Percentiles rank a stretch among this genome's conserved stretches.
Evolutionary conservation across 2,329 filamentous ascomycete genomes (phyloP).

Genomic region (Coniochaeta sp.): DNA sequence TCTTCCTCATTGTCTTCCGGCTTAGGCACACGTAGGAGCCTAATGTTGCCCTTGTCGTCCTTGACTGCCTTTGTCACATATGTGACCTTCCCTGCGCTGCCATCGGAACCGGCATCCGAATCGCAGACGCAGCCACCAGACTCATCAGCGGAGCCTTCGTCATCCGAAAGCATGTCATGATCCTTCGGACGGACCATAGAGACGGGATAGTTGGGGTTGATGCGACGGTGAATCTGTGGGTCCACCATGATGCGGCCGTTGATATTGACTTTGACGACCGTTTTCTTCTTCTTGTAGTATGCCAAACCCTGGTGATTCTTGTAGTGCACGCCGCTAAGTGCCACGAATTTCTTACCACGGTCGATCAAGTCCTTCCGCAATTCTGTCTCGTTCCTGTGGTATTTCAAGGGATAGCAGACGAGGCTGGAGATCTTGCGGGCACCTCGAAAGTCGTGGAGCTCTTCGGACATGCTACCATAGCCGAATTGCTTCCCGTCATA

Average conservation of each 20-base stretch:
- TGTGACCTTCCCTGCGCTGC: conserved; percentile 32
- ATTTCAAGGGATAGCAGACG: conserved; percentile 68
- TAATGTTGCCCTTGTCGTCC: conserved; percentile 30
- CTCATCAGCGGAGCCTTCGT: too few relatives aligned
- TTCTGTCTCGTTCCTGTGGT: conserved; percentile 64
- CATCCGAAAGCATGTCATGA: conserved; percentile 47
- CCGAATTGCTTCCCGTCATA: conserved; percentile 85
- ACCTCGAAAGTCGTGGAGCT: conserved; percentile 71
- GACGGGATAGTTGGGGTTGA: conserved; percentile 80
- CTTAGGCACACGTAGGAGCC: conserved; percentile 18
- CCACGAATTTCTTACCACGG: conserved; percentile 77
- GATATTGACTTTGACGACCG: conserved; percentile 72
- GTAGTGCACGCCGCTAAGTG: conserved; percentile 77
- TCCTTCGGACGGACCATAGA: conserved; percentile 69
- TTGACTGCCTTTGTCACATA: conserved; percentile 46
- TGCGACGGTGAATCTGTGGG: conserved; percentile 70
- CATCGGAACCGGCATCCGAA: too few relatives aligned
- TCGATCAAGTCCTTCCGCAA: conserved; percentile 63
- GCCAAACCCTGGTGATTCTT: conserved; percentile 77
- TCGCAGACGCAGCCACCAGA: too few relatives aligned
- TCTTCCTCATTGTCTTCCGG: too few relatives aligned
- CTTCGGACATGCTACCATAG: conserved; percentile 60
- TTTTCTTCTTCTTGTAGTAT: conserved; percentile 74
- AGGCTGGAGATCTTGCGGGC: conserved; percentile 76
- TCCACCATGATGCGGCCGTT: conserved; percentile 87